phyloP scores from a whole-genome alignment of 2,329 filamentous ascomycete genomes.

The Cladophialophora carrionii region DNA sequence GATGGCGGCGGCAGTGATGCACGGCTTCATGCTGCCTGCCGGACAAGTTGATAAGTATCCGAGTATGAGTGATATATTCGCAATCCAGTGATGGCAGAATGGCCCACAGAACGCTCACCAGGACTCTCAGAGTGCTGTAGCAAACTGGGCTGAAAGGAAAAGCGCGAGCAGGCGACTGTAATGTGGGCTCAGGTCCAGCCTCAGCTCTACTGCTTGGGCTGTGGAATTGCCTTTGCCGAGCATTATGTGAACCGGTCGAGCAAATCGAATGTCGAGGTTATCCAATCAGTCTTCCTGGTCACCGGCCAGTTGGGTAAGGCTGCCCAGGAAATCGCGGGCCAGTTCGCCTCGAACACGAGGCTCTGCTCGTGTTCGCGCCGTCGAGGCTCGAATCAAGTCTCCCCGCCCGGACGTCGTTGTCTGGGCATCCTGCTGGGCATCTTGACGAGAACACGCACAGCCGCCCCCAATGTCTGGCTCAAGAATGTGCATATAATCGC shows the following conservation, averaged over 20 bases:
- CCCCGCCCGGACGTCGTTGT: not conserved
- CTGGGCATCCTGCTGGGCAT: not conserved
- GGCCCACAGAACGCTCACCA: not conserved
- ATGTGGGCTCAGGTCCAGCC: not conserved
- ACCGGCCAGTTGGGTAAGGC: not conserved
- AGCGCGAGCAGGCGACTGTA: not conserved
- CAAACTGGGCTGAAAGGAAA: not conserved
- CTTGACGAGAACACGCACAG: not conserved
- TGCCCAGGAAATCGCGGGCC: not conserved
- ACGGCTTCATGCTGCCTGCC: not conserved
- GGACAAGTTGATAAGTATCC: not conserved
- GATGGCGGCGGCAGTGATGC: not conserved
- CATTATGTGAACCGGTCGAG: not conserved
- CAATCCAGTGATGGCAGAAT: not conserved
- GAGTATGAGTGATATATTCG: not conserved
- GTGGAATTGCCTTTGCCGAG: not conserved
- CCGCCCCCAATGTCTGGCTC: not conserved
- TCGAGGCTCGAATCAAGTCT: not conserved
- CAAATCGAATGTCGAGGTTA: not conserved
- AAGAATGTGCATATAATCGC: not conserved
- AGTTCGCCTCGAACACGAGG: not conserved
- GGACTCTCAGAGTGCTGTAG: not conserved
- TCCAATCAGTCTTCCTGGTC: not conserved
- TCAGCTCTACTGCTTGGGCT: not conserved
- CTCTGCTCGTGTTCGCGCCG: not conserved